Conservation (phyloP, 2,329 filamentous ascomycete genomes). For the Alternaria arborescens region DNA sequence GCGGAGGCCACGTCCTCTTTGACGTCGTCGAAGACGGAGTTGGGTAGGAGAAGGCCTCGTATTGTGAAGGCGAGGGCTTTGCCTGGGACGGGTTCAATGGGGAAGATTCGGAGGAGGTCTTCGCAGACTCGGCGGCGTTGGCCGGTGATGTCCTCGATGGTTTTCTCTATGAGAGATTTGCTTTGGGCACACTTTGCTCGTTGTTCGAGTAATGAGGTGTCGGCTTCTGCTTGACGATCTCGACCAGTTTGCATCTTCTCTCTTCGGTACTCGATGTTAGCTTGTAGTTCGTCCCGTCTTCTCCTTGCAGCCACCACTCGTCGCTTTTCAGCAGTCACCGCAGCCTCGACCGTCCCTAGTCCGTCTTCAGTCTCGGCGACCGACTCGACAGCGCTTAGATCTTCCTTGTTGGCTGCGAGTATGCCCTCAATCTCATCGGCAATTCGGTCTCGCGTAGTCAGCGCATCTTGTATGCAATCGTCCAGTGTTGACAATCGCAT, state of each 20-base stretch:
- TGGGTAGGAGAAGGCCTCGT: constrained; percentile 78
- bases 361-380: constrained; percentile 56
- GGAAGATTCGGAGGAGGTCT: constrained; percentile 80
- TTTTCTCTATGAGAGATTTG: constrained; percentile 63
- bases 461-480: constrained; percentile 87
- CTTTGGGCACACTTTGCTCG: constrained; percentile 58
- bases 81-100: constrained; percentile 72
- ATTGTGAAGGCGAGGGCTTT: constrained; percentile 84
- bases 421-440: constrained; percentile 76
- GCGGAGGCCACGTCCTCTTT: constrained; percentile 79
- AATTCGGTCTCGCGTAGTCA: constrained; percentile 77
- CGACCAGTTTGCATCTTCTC: constrained; percentile 73
- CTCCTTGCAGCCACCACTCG: constrained; percentile 69
- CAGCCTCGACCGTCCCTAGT: constrained; percentile 57
- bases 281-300: constrained; percentile 71
- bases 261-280: constrained; percentile 71
- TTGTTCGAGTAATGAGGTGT: constrained; percentile 68
- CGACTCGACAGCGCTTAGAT: constrained; percentile 46
- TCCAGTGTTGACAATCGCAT: constrained; percentile 90
- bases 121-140: constrained; percentile 89
- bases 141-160: constrained; percentile 74
- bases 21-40: constrained; percentile 77
- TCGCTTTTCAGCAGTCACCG: constrained; percentile 70
- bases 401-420: constrained; percentile 50
- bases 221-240: constrained; percentile 65